Evolutionary conservation across 352 stramenopile species (phyloP).

Genomic region (Phytophthora pistaciae): DNA sequence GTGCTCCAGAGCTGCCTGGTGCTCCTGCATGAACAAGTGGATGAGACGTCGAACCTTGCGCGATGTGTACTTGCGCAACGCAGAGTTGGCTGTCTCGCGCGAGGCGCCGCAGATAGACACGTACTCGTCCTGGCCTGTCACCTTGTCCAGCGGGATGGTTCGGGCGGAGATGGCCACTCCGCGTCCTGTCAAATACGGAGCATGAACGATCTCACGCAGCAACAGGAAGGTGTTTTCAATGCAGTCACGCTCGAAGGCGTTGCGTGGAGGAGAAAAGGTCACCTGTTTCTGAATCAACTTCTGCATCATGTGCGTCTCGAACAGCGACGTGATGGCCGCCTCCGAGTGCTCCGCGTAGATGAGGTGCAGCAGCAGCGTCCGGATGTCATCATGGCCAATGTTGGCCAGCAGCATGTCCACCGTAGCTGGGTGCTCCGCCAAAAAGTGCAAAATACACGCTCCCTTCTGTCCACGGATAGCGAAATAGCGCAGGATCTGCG

Average conservation of each 20-base stretch:
- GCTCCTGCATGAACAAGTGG: slow-evolving; percentile 85
- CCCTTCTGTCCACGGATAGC: slow-evolving; percentile 82
- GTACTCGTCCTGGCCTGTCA: slow-evolving; percentile 90
- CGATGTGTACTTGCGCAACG: slow-evolving; percentile 87
- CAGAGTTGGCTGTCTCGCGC: slow-evolving; percentile 84
- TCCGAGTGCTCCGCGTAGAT: slow-evolving; percentile 90
- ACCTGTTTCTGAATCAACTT: slow-evolving; percentile 84
- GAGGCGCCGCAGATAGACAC: slow-evolving; percentile 87
- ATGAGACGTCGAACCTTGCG: slow-evolving; percentile 87
- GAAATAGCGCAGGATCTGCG: slow-evolving; percentile 86
- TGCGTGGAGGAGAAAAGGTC: slow-evolving; percentile 75
- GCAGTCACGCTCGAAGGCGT: slow-evolving; percentile 75
- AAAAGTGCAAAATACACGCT: slow-evolving; percentile 79
- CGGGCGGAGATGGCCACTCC: slow-evolving; percentile 89
- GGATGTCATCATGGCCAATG: slow-evolving; percentile 85
- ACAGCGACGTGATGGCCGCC: slow-evolving; percentile 73
- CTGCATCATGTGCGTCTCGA: slow-evolving; percentile 75
- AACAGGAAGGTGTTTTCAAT: slow-evolving; percentile 87
- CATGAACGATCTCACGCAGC: slow-evolving; percentile 83
- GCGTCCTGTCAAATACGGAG: slow-evolving; percentile 82
- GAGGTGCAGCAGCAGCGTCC: slow-evolving; percentile 78
- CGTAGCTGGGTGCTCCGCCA: slow-evolving; percentile 57
- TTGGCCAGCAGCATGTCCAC: slow-evolving; percentile 85
- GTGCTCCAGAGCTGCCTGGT: slow-evolving; percentile 70
- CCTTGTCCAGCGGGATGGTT: slow-evolving; percentile 86